Base-by-base conservation (phyloP, 768 basidiomycete species). In the Ramaria rubella region DNA sequence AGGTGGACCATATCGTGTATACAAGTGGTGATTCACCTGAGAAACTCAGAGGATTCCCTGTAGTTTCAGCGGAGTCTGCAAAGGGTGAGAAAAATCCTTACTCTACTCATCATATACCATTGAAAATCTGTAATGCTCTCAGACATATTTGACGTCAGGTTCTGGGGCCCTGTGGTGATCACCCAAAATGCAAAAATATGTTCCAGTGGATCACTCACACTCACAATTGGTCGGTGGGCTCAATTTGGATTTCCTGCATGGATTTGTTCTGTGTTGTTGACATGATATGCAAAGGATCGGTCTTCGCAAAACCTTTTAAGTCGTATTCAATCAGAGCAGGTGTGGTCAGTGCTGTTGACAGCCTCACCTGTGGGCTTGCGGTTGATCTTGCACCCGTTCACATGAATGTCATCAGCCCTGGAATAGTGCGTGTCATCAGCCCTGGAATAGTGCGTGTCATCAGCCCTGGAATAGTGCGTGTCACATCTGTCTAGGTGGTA, bases 321-420 rank as follows among this genome's bases (percentile, higher is more conserved):
- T 40, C 43, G 11, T 60, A 60, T 56, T 33, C 56, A 17, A 43
- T 62, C 11, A 56, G 46, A 8, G 59, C 60, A 14, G 59, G 55
- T n/a, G 45, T 60, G 4, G 49, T 52, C 9, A 60, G 61, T 36
- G 61, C 61, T n/a, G 49, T 55, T 29, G 61, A 62, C 40, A 40
- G 36, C 11, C 34, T 62, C 14, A 60, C 60, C 17, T 34, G 61
- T 5, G 61, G 61, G 4, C 44, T 62, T 19, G 59, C 61, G 3
- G 59, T 62, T 15, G 60, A 62, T 46, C 55, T 62, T 11, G 61
- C 61, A 11, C 61, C 59, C 1, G 58, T 60, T 30, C 60, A 60
- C 5, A 60, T 62, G 24, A 62, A 62, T 30, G 27, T 24, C 19
- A 48, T 62, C 43, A 43, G 50, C 49, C 61, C 61, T 7, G 61